Base-by-base conservation (phyloP, 768 basidiomycete genomes). In the Leccinum boreale region DNA sequence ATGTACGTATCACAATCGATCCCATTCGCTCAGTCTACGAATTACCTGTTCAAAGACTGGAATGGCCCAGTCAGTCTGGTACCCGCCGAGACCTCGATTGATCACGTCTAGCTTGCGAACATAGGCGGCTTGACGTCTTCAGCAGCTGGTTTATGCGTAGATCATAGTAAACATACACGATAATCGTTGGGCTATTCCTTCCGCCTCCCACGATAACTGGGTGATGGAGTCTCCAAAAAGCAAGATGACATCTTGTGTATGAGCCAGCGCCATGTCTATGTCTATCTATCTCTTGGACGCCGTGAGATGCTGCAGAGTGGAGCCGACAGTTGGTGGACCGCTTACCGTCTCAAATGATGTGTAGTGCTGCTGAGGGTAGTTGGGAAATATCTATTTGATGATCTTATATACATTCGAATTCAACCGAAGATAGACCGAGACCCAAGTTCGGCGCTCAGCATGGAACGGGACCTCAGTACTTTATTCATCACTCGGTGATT, bases 181-280 rank as follows among this genome's bases (percentile, higher is more conserved):
- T 53, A 96, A 78, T 50, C 80, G 79, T 60, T 89, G 84, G 0
- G 84, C 85, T 54, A 94, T 79, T 15, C 89, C 92, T 63, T 79
- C 67, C 31, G 70, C 70, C 19, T 78, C 78, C 83, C 85, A 92
- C 28, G 75, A 79, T 29, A 77, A 78, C 65, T 93, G 86, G 0
- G 92, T 93, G 58, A 93, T 81, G 8, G 90, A 92, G 67, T 94
- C 92, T 4, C 92, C 92, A 55, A 93, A 82, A 17, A 91, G 82
- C 75, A 93, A 78, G 55, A 92, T 81, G 3, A 73, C 76, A 69
- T 91, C 88, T 57, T 87, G 82, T 4, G 82, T 74, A 29, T 53
- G 70, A 70, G 5, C 82, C 81, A 24, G 81, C 26, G 55, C 78
- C 86, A 90, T 90, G 11, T 55, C 52, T 48, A 19, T 46, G 17